These are phyloP conservation scores for Chlamydomonas sp. DNA, from an alignment of 139 green algal species.

Conservation along the genomic window DNA sequence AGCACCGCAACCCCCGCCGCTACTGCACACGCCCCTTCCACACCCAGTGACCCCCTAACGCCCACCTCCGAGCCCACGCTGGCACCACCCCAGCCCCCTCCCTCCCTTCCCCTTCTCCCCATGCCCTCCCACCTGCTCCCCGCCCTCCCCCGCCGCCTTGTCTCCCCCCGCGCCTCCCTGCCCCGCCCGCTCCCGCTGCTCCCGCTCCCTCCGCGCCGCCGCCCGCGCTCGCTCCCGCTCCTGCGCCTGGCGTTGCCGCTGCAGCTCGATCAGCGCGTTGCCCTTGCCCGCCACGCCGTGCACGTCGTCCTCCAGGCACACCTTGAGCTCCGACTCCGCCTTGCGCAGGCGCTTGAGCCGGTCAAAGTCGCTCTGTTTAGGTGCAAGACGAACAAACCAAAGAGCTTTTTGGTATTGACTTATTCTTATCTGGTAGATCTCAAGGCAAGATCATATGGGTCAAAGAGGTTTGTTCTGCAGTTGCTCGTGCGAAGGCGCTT, in stretches of 20 bases:
- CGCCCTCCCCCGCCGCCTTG: neutral
- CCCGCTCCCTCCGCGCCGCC: conserved; percentile 6
- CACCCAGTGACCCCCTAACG: neutral
- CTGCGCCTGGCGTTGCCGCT: conserved; percentile 54
- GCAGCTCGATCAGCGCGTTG: conserved; percentile 78
- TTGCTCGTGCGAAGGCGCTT: conserved; percentile 70
- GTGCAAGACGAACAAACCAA: too few relatives aligned
- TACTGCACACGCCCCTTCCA: neutral
- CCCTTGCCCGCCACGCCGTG: conserved; percentile 68
- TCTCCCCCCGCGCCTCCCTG: neutral
- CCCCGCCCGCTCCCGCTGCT: neutral
- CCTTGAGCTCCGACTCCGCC: conserved; percentile 66
- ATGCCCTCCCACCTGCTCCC: neutral
- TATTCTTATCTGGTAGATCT: too few relatives aligned
- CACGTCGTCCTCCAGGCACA: conserved; percentile 72
- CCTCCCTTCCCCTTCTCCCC: neutral
- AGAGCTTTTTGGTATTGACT: too few relatives aligned
- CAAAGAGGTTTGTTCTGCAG: too few relatives aligned
- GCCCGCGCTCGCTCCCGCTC: conserved; percentile 18
- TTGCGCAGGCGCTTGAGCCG: conserved; percentile 68
- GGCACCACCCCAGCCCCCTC: too few relatives aligned
- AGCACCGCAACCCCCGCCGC: too few relatives aligned
- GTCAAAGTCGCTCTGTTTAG: conserved; percentile 52
- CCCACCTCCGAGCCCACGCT: neutral
- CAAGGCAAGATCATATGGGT: too few relatives aligned